Percentiles rank a stretch among this genome's conserved stretches.
Evolutionary conservation across 495 filamentous ascomycete species (phyloP).

Genomic region (Evansstolkia leycettana): DNA sequence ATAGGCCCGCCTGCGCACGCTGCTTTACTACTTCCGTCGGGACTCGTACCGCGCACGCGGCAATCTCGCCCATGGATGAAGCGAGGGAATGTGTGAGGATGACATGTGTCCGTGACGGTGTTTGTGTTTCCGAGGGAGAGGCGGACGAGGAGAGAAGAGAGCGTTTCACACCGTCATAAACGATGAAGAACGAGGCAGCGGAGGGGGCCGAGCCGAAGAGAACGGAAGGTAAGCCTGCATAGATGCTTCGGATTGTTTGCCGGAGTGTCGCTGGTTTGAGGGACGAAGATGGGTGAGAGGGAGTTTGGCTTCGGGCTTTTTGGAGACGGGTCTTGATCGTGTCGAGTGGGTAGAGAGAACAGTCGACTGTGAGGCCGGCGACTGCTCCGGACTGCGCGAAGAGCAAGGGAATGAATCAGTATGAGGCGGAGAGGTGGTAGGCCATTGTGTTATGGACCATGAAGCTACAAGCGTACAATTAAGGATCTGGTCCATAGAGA

Average conservation of each 20-base stretch:
- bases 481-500: slow-evolving; percentile 34
- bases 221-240: slow-evolving; percentile 55
- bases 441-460: neutral
- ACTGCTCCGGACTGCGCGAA: slow-evolving; percentile 70
- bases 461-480: slow-evolving; percentile 16
- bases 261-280: slow-evolving; percentile 25
- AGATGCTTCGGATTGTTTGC: slow-evolving; percentile 57
- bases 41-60: slow-evolving; percentile 84
- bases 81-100: slow-evolving; percentile 65
- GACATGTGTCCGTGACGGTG: slow-evolving; percentile 22
- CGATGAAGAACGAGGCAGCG: slow-evolving; percentile 97
- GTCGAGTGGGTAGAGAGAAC: slow-evolving; percentile 83
- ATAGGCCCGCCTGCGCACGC: slow-evolving; percentile 75
- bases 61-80: slow-evolving; percentile 80
- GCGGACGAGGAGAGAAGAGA: slow-evolving; percentile 25
- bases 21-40: slow-evolving; percentile 97
- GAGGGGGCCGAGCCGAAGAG: slow-evolving; percentile 75
- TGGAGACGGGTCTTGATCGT: slow-evolving; percentile 91
- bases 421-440: neutral
- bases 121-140: slow-evolving; percentile 3
- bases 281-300: slow-evolving; percentile 63
- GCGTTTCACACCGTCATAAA: slow-evolving; percentile 76
- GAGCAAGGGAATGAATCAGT: slow-evolving; percentile 6
- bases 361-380: slow-evolving; percentile 80
- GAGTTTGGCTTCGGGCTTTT: slow-evolving; percentile 61